A percentile compares a stretch with the other conserved stretches of the same genome.
Conservation (phyloP, 2,329 filamentous ascomycete species). For the Fusarium sp. region DNA sequence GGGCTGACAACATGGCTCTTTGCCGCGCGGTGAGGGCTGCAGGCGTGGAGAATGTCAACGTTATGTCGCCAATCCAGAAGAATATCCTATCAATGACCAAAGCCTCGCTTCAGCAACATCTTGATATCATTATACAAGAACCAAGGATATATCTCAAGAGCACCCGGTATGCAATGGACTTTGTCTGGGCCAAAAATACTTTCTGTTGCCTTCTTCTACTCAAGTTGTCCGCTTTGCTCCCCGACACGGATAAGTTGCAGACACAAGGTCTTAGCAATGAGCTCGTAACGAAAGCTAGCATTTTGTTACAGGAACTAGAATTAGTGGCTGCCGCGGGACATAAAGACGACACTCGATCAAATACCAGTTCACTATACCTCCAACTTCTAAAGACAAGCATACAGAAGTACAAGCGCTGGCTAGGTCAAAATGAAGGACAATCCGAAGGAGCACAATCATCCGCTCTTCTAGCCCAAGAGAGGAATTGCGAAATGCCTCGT, state of each 20-base stretch:
- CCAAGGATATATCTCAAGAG: conserved; percentile 18
- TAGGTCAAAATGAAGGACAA: background rate
- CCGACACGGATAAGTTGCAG: background rate
- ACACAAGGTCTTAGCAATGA: background rate
- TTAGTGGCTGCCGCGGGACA: background rate
- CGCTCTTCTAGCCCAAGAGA: background rate
- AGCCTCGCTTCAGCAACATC: conserved; percentile 6
- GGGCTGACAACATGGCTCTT: conserved; percentile 25
- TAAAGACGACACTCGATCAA: conserved; percentile 5
- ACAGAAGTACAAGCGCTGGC: conserved; percentile 16
- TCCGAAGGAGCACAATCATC: rapidly evolving
- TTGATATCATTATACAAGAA: conserved; percentile 14
- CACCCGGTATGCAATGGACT: conserved; percentile 20
- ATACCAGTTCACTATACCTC: conserved; percentile 4
- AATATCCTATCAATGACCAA: conserved; percentile 11
- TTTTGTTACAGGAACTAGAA: background rate
- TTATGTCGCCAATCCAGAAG: conserved; percentile 10
- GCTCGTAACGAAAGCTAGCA: background rate
- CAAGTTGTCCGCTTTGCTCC: conserved; percentile 2
- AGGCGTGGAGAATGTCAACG: conserved; percentile 16
- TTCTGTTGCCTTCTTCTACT: conserved; percentile 19
- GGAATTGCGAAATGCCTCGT: background rate
- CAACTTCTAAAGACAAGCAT: conserved; percentile 16
- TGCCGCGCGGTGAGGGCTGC: conserved; percentile 15
- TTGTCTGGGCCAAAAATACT: conserved; percentile 20